These are phyloP conservation scores for Salix brachista DNA, from an alignment of 345 rosid species.

Conservation along the genomic window DNA sequence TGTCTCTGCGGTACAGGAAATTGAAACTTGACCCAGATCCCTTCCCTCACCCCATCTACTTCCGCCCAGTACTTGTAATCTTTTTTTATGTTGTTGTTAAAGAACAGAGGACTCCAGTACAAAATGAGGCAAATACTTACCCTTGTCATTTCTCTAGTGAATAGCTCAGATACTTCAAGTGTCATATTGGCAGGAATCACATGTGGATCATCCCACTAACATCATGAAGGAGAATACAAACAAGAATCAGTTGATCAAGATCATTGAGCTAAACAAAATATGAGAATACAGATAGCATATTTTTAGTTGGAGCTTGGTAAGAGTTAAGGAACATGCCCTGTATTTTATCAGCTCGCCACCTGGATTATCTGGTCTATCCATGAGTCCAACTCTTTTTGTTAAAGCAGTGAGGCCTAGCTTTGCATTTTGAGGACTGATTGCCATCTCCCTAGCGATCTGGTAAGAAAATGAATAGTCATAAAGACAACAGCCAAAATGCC, in stretches of 20 bases:
- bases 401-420: constrained; percentile 67
- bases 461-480: constrained; percentile 15
- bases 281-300: background rate
- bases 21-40: too few species aligned
- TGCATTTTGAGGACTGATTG: constrained; percentile 88
- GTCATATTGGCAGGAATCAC: constrained; percentile 87
- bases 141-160: constrained; percentile 81
- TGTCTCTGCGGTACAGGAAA: too few species aligned
- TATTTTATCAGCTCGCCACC: constrained; percentile 75
- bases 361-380: constrained; percentile 66
- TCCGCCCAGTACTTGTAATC: background rate
- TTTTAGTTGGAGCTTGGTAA: constrained; percentile 1
- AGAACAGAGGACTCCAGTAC: background rate
- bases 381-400: constrained; percentile 71
- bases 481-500: constrained; percentile 5
- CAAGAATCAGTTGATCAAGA: constrained; percentile 6
- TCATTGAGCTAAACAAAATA: background rate
- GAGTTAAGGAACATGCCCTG: constrained; percentile 43
- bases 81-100: background rate
- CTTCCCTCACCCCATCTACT: background rate
- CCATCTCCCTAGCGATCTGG: constrained; percentile 98
- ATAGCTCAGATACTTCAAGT: constrained; percentile 85
- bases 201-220: constrained; percentile 88
- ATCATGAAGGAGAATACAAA: constrained; percentile 6
- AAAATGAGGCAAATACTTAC: constrained; percentile 38